Base-by-base conservation (phyloP, 306 rosid species). In the Quercus engelmannii region DNA sequence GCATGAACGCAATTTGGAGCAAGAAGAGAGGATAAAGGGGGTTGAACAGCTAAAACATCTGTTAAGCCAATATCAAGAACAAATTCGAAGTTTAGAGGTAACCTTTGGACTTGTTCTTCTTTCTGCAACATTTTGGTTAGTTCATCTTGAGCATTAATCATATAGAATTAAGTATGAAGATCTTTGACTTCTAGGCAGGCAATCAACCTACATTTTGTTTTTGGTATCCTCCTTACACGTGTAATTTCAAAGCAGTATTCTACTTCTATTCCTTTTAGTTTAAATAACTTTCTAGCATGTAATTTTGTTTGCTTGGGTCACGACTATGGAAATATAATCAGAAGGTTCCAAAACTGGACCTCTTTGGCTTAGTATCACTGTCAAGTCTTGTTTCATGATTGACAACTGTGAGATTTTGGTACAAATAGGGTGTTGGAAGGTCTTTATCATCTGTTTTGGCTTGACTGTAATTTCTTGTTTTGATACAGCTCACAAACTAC, bases 21-120 rank as follows among this genome's bases (percentile, higher is more conserved):
- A 84, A 21, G 87, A 84, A 58, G 87, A 84, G 82, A 84, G 79
- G 71, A 38, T 74, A 15, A 80, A 63, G 69, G 87, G 70, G 41
- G 80, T 84, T 62, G 85, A 80, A 38, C 87, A 84, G 59, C 56
- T 80, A 57, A 84, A 80, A 80, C 59, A 74, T 12, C 73, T 73
- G 56, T 74, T 84, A 58, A 69, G 65, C 51, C 87, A 84, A 79
- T 84, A 74, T 76, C 87, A 84, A 84, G 87, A 84, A 51, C 75
- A 77, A 77, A 58, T 84, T 57, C 80, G 51, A 61, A 80, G 77
- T 65, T 73, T 84, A 58, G 85, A 84, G 87, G 87, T 84, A 61
- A 46, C 2, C 28, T 52, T 35, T 74, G 3, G 25, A 58, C 23
- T 67, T n/a, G 1, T 67, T n/a, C 17, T 68, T 23, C n/a, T 68